Evolutionary conservation across 192 early-diverging fungal species (phyloP), one percentile per base, ranked within the genome.

Genomic region (Podila horticola): DNA sequence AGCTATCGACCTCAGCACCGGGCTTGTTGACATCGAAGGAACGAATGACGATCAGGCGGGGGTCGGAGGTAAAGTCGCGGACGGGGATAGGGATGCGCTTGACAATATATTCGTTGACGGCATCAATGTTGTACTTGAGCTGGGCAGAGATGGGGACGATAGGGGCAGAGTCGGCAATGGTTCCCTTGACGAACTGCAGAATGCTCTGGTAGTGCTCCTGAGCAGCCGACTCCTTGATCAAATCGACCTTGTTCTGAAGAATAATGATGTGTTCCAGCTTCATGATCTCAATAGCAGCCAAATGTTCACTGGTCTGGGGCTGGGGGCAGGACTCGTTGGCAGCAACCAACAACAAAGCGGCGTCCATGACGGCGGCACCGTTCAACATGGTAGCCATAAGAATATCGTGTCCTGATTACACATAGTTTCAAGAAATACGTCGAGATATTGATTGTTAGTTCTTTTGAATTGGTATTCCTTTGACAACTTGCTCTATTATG

Each of bases 261-360:
- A 99, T 97, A 45, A 99, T 93, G 65, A 99, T 95, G 82, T 99
- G 91, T 72, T 98, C 84, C 57, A 98, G 89, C 89, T 96, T 95
- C 98, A 99, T 99, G 68, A 98, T 98, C 84, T 98, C 97, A 73
- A 99, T 97, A 58, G 98, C 98, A 38, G 98, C 98, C 83, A 99
- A 88, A 85, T 99, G 98, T 87, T 99, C 98, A 26, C 92, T 93
- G 31, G 98, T 99, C 88, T 99, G 98, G 29, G 98, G 98, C 88
- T 99, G 98, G 49, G 98, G 98, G 88, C 98, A 98, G 15, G 93
- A 91, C 88, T 98, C 98, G 86, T 99, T 99, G 70, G 94, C 98
- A 5, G 98, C 97, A 88, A 99, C 94, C 74, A 99, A 88, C 55
- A 99, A 90, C 73, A 99, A 84, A 7, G 98, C 98, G 52, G 97